phyloP scores from a whole-genome alignment of 2,329 filamentous ascomycete genomes.

The Raffaelea albimanens region DNA sequence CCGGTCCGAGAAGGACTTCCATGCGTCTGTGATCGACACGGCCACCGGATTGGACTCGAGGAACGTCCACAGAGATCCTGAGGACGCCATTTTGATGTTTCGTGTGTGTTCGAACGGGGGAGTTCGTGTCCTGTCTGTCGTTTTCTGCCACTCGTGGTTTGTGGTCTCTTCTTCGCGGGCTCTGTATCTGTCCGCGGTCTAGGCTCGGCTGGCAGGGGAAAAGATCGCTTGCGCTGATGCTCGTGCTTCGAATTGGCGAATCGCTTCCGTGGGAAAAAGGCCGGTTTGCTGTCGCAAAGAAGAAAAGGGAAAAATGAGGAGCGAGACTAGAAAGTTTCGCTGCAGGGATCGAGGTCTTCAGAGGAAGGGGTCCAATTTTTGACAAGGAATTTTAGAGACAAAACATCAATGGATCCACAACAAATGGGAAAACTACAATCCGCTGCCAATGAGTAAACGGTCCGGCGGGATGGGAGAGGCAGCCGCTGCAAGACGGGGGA shows the following conservation, averaged over 20 bases:
- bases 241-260: background rate
- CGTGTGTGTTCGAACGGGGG: no score
- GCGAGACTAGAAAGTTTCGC: no score
- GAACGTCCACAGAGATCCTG: slow-evolving; percentile 49
- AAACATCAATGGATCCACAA: background rate
- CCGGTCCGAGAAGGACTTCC: slow-evolving; percentile 73
- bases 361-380: background rate
- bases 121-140: no score
- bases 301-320: no score
- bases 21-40: slow-evolving; percentile 62
- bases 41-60: slow-evolving; percentile 67
- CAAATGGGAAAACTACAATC: background rate
- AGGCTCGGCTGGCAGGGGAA: no score
- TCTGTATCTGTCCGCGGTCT: no score
- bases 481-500: background rate
- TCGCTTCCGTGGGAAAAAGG: no score
- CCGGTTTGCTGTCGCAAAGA: no score
- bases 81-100: slow-evolving; percentile 34
- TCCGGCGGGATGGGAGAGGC: background rate
- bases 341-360: no score
- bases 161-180: no score
- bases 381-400: background rate
- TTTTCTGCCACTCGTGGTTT: no score
- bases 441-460: background rate
- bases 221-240: no score